Percentiles rank a stretch among this genome's conserved stretches.
phyloP scores from a whole-genome alignment of 805 yeast species.

The Debaryomyces castellii region DNA sequence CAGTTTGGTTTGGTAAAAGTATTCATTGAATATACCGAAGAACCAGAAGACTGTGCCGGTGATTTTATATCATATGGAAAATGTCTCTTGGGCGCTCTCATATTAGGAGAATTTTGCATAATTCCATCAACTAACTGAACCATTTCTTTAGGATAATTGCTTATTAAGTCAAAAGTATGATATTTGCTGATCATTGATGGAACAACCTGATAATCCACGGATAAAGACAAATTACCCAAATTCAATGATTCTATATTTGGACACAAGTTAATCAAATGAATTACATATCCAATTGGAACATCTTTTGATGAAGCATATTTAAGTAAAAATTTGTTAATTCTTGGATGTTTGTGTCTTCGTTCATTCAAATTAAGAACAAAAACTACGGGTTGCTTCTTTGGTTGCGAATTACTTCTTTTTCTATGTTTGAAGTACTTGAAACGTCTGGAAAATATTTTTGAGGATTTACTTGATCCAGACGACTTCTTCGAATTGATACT shows the following conservation, averaged over 20 bases:
- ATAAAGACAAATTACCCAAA: constrained; percentile 60
- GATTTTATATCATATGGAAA: background rate
- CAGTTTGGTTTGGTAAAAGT: constrained; percentile 28
- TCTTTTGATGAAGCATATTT: constrained; percentile 71
- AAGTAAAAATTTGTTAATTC: constrained; percentile 56
- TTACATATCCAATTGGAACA: constrained; percentile 72
- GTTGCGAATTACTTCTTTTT: constrained; percentile 10
- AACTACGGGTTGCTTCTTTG: background rate
- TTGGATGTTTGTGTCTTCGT: constrained; percentile 48
- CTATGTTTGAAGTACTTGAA: constrained; percentile 19
- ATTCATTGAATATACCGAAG: constrained; percentile 26
- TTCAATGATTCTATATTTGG: constrained; percentile 56
- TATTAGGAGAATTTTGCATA: constrained; percentile 8
- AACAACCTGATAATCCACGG: constrained; percentile 61
- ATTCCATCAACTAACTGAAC: constrained; percentile 21
- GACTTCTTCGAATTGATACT: constrained; percentile 16
- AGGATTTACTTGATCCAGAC: constrained; percentile 13
- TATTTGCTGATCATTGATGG: constrained; percentile 34
- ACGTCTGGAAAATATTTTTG: constrained; percentile 15
- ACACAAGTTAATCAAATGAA: constrained; percentile 70
- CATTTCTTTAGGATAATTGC: constrained; percentile 36
- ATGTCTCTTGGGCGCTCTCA: background rate
- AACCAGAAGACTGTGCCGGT: constrained; percentile 16
- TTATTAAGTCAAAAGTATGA: constrained; percentile 37
- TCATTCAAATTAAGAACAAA: background rate